Evolutionary conservation across 352 stramenopile genomes (phyloP), one percentile per base, ranked within the genome.

Genomic region (Globisporangium takayamanum): DNA sequence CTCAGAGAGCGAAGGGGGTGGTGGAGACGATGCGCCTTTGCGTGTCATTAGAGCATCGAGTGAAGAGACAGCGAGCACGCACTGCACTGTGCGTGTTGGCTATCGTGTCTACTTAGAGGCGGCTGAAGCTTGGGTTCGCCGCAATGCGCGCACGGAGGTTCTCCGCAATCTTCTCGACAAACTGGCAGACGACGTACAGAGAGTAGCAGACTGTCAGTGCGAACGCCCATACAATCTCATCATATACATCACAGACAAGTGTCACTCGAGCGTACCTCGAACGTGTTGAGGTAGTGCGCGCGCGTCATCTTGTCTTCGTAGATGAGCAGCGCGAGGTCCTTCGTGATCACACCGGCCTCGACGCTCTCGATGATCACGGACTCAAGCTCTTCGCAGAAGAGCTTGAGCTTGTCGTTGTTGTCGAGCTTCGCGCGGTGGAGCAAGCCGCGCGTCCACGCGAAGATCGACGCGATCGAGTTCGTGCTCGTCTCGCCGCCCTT

Each of bases 381-480:
- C 70, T 96, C 88, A 37, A 94, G 69, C 55, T 94, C 83, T 16
- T 80, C 49, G 57, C 71, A 83, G 64, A 95, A 95, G 41, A 70
- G 52, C 53, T 74, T 78, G 44, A 96, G 82, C 55, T 84, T 53
- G 42, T 73, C 55, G 74, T 96, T 96, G 61, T 63, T 53, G 65
- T 96, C 88, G 36, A 96, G 69, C 64, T 95, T 95, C 63, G 71
- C 88, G 30, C 88, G 84, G 72, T 95, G 86, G 33, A 76, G 59
- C 52, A 95, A 70, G 3, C 84, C 88, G 25, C 88, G 77, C 18
- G 88, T 95, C 88, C 88, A 96, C 14, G 88, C 88, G 45, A 89
- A 96, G 65, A 96, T 96, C 52, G 68, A 87, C 11, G 88, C 88
- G 59, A 95, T 93, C 39, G 88, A 84, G 78, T 95, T 96, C 22